These are phyloP conservation scores for Ramalina intermedia DNA, from an alignment of 495 filamentous ascomycete species.

Conservation along the genomic window DNA sequence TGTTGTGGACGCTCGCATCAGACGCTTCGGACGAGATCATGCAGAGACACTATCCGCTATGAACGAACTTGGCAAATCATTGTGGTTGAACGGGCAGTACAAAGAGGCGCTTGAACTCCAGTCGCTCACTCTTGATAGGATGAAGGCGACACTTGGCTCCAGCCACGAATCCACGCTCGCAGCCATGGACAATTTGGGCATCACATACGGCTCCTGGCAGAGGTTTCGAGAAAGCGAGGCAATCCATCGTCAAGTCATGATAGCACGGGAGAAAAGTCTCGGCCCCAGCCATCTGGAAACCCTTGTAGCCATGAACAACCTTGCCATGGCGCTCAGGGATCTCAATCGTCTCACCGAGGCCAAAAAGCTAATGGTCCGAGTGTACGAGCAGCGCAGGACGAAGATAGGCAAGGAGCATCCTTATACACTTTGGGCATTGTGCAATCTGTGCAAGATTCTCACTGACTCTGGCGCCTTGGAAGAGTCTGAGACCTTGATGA, in stretches of 20 bases:
- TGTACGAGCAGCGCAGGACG: slow-evolving; percentile 18
- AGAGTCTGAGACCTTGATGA: slow-evolving; percentile 11
- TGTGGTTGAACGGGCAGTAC: slow-evolving; percentile 17
- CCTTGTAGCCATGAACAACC: slow-evolving; percentile 13
- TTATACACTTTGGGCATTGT: slow-evolving; percentile 19
- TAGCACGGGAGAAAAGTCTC: slow-evolving; percentile 1
- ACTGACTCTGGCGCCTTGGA: slow-evolving; percentile 12
- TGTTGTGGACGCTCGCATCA: slow-evolving; percentile 14
- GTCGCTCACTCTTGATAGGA: slow-evolving; percentile 8
- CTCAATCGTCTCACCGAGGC: slow-evolving; percentile 7
- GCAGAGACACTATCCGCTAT: slow-evolving; percentile 15
- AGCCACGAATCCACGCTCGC: slow-evolving; percentile 17
- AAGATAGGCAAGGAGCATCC: slow-evolving; percentile 26
- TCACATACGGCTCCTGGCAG: slow-evolving; percentile 7
- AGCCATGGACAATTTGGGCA: slow-evolving; percentile 17
- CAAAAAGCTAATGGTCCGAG: slow-evolving; percentile 15
- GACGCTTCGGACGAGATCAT: slow-evolving; percentile 9
- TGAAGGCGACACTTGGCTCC: slow-evolving; percentile 11
- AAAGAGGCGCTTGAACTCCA: slow-evolving; percentile 20
- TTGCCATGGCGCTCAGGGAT: slow-evolving; percentile 14
- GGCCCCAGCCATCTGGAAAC: slow-evolving; percentile 12
- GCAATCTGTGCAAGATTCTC: slow-evolving; percentile 19
- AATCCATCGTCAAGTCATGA: slow-evolving; percentile 4
- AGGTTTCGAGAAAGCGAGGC: slow-evolving; percentile 6
- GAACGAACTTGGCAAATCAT: slow-evolving; percentile 11